These are phyloP conservation scores for Apostasia ramifera DNA, from an alignment of 106 monocot species.

Conservation along the genomic window DNA sequence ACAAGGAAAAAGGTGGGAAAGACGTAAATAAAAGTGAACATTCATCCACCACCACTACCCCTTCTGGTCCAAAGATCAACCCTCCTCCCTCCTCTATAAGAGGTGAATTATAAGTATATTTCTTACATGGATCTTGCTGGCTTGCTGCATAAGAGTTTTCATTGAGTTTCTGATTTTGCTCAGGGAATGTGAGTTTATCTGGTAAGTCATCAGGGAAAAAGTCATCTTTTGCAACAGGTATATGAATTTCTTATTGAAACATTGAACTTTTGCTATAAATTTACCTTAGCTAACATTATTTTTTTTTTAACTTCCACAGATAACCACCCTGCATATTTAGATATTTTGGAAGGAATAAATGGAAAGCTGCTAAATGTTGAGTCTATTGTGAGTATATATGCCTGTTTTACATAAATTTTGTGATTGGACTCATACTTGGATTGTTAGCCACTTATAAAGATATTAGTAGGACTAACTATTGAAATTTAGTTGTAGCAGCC, in stretches of 20 bases:
- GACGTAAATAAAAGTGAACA: not conserved
- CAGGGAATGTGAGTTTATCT: not conserved
- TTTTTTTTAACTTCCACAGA: not conserved
- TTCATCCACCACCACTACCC: not conserved
- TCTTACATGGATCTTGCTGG: not conserved
- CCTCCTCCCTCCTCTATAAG: not conserved
- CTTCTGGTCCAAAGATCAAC: not conserved
- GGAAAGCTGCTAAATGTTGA: not conserved
- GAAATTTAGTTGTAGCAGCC: no score
- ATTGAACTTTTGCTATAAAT: not conserved
- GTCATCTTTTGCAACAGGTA: not conserved
- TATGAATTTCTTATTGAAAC: not conserved
- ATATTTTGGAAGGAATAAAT: not conserved
- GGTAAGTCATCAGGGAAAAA: not conserved
- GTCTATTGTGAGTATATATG: no score
- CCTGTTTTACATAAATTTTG: no score
- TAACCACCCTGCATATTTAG: not conserved
- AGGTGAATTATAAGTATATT: constrained; percentile 2
- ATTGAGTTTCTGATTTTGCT: not conserved
- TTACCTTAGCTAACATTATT: not conserved
- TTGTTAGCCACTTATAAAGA: no score
- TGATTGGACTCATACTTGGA: no score
- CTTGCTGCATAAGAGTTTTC: not conserved
- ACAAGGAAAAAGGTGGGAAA: not conserved
- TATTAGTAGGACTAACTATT: no score